These are phyloP conservation scores for bread wheat (Triticum aestivum) DNA, from an alignment of 176 grass and related monocot genomes.

Conservation along the genomic window DNA sequence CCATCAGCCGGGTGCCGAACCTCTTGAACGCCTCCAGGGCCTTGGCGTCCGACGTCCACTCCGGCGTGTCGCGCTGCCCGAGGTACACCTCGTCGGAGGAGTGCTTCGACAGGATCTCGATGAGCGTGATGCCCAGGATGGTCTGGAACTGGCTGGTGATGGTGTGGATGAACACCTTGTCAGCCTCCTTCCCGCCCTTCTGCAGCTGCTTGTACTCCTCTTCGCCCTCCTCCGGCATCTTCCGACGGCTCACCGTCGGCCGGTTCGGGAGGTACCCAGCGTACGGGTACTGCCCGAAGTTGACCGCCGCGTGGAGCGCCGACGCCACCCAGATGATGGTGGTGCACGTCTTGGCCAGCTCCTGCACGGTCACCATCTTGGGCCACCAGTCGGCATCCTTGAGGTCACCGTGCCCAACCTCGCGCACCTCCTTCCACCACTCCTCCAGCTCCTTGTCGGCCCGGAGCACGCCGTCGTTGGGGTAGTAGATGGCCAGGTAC, in stretches of 20 bases:
- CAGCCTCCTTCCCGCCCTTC: constrained; percentile 38
- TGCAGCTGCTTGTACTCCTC: constrained; percentile 36
- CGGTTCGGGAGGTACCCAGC: constrained; percentile 75
- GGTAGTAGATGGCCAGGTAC: constrained; percentile 68
- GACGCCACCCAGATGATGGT: constrained; percentile 82
- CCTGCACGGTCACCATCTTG: constrained; percentile 52
- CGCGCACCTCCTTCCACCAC: constrained; percentile 89
- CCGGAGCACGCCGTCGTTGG: constrained; percentile 30
- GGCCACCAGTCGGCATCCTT: constrained; percentile 72
- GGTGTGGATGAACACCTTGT: constrained; percentile 59
- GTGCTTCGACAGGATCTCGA: constrained; percentile 75
- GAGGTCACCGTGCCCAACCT: constrained; percentile 73
- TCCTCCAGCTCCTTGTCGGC: constrained; percentile 61
- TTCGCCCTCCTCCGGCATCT: constrained; percentile 46
- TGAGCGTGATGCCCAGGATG: constrained; percentile 66
- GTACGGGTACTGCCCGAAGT: constrained; percentile 83
- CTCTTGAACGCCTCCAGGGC: constrained; percentile 53
- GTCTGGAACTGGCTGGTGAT: constrained; percentile 75
- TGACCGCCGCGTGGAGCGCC: constrained; percentile 76
- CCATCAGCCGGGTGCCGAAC: constrained; percentile 40
- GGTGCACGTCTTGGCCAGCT: constrained; percentile 63
- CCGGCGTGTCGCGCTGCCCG: constrained; percentile 66
- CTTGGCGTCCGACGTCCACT: constrained; percentile 66
- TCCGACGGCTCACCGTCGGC: constrained; percentile 58
- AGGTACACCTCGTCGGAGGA: constrained; percentile 81